These are phyloP conservation scores for Haplosporangium sp. DNA, from an alignment of 371 early-diverging fungal species.

Conservation along the genomic window DNA sequence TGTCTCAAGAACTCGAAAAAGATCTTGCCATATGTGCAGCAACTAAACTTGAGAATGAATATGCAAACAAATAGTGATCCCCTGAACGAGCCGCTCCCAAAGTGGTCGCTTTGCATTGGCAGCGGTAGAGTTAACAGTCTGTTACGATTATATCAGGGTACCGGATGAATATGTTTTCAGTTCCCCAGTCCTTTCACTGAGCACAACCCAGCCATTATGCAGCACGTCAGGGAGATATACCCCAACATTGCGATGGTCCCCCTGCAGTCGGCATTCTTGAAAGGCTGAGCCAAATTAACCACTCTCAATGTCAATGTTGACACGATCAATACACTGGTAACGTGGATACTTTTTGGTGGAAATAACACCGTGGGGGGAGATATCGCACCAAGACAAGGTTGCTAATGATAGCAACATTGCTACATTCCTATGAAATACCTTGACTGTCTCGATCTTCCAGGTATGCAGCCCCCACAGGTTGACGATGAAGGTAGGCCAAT, in stretches of 20 bases:
- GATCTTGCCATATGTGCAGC: constrained; percentile 4
- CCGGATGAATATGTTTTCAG: constrained; percentile 6
- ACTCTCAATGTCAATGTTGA: constrained; percentile 17
- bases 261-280: neutral
- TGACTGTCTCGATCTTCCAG: constrained; percentile 5
- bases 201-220: neutral
- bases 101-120: constrained; percentile 13
- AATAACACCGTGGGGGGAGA: neutral
- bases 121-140: constrained; percentile 5
- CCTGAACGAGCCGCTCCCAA: neutral
- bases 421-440: constrained; percentile 11
- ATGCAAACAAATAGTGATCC: constrained; percentile 3
- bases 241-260: neutral
- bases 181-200: neutral
- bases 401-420: neutral
- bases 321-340: constrained; percentile 8
- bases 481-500: constrained; percentile 15
- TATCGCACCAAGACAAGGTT: constrained; percentile 6
- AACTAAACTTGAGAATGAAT: neutral
- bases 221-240: constrained; percentile 8
- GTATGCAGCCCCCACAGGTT: constrained; percentile 7
- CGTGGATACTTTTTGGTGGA: neutral
- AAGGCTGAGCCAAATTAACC: constrained; percentile 2
- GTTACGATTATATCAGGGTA: constrained; percentile 12
- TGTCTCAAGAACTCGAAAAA: neutral